Evolutionary conservation across 2,329 filamentous ascomycete species (phyloP), one percentile per base, ranked within the genome.

Genomic region (Thielaviopsis musarum): DNA sequence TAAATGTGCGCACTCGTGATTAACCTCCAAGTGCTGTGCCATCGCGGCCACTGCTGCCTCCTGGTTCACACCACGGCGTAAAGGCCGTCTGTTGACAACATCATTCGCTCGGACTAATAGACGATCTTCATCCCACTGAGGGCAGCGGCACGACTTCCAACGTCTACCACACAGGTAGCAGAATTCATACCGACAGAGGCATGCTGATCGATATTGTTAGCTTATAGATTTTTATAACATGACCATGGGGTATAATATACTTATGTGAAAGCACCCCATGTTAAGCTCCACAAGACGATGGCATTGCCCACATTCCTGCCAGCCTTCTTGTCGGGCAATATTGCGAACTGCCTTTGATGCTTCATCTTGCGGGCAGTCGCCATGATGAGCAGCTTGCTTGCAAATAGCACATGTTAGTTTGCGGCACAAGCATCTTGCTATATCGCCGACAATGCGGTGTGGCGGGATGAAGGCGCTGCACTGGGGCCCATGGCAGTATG

Each of bases 201-300:
- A 81, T 0, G 71, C 77, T 70, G 15, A n/a, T 45, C 3, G 12
- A 5, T 19, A n/a, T 17, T 4, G 48, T 30, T 41, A 49, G 54
- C n/a, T 54, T 56, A 26, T 22, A 30, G 22, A 24, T 52, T 2
- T 34, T 34, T 34, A 34, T 7, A 34, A 41, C 12, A 13, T 49
- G 15, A 30, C 49, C 19, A 12, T 34, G 54, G 49, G 53, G 45
- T 56, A 24, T 5, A 5, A 74, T 76, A 65, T 63, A 82, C 79
- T 78, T 3, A 83, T 82, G 57, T 83, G 80, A 56, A 77, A 70
- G 61, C 80, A 83, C 1, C 80, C 80, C 0, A 41, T n/a, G 0
- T 65, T 30, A 0, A 80, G 67, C 66, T 81, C 77, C 0, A 83
- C 71, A 13, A 83, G 38, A 0, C 69, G 61, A 1, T 62, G 64